Evolutionary conservation across 176 grass and related monocot species (phyloP).

Genomic region (Hyparrhenia diplandra): DNA sequence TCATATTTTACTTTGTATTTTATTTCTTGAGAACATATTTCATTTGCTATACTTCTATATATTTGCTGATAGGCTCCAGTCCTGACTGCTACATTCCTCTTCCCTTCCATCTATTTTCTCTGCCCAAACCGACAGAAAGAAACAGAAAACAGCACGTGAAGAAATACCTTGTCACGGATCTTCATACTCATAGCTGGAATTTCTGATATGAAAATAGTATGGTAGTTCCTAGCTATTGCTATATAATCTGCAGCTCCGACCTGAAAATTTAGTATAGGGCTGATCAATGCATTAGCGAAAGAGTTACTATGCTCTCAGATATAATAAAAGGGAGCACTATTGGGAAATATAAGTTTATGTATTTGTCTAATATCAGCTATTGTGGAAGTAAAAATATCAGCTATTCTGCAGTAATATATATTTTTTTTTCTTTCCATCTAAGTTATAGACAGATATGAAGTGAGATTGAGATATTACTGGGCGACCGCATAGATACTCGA

Average conservation of each 20-base stretch:
- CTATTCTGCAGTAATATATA: not conserved
- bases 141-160: slow-evolving; percentile 10
- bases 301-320: not conserved
- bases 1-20: not conserved
- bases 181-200: slow-evolving; percentile 99
- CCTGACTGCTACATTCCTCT: not conserved
- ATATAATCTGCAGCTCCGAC: slow-evolving; percentile 98
- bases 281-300: slow-evolving; percentile 1
- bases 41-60: not conserved
- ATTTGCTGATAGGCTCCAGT: not conserved
- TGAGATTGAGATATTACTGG: slow-evolving; percentile 61
- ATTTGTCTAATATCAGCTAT: not conserved
- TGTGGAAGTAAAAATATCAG: not conserved
- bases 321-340: not conserved
- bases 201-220: slow-evolving; percentile 88
- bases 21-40: not conserved
- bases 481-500: slow-evolving; percentile 85
- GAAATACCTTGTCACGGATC: slow-evolving; percentile 95
- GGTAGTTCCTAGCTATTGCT: slow-evolving; percentile 83
- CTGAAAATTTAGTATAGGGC: slow-evolving; percentile 38
- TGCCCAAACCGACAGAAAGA: not conserved
- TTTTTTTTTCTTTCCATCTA: not conserved
- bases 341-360: not conserved
- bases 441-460: slow-evolving; percentile 10
- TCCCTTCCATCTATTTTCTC: not conserved